These are phyloP conservation scores for Sphenostylis stenocarpa DNA, from an alignment of 306 rosid genomes.

Conservation along the genomic window DNA sequence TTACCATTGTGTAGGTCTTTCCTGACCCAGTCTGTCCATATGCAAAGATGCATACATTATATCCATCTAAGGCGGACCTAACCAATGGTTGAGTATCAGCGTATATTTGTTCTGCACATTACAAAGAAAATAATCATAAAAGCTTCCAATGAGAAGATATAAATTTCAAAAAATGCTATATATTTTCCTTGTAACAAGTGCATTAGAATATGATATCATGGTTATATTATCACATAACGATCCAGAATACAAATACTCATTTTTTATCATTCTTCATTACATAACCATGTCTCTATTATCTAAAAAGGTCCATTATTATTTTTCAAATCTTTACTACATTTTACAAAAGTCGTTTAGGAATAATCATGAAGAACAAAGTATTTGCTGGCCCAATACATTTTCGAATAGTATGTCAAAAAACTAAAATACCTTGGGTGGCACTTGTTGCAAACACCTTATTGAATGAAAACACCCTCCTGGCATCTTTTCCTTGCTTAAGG, in stretches of 20 bases:
- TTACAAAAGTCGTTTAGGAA: background rate
- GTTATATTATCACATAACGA: background rate
- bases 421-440: constrained; percentile 81
- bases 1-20: constrained; percentile 97
- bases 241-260: background rate
- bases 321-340: background rate
- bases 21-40: constrained; percentile 99
- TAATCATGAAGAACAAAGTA: background rate
- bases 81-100: constrained; percentile 75
- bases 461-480: constrained; percentile 86
- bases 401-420: constrained; percentile 1
- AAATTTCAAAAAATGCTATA: background rate
- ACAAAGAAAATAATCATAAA: constrained; percentile 25
- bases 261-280: background rate
- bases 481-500: constrained; percentile 80
- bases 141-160: constrained; percentile 13
- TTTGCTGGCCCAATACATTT: background rate
- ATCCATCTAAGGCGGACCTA: constrained; percentile 89
- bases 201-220: background rate
- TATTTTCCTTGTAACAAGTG: background rate
- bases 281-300: background rate
- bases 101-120: constrained; percentile 87
- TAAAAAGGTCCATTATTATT: background rate
- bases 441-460: constrained; percentile 83
- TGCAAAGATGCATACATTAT: constrained; percentile 91